phyloP scores from a whole-genome alignment of 164 flowering plant genomes.

The Tinospora cordifolia region DNA sequence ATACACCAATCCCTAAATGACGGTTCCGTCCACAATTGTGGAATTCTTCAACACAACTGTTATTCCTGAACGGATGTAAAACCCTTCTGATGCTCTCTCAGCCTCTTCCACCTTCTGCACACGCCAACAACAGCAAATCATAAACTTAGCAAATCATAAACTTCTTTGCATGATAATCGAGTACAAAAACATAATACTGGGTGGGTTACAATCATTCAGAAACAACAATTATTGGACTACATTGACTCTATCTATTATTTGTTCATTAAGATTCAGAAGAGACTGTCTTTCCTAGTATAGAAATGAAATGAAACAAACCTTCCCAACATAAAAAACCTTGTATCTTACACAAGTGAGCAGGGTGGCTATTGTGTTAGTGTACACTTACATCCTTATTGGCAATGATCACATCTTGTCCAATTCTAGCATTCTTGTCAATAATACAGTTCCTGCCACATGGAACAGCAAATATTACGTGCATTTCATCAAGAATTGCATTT shows the following conservation, averaged over 20 bases:
- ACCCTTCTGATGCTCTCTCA: slow-evolving; percentile 68
- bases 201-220: no score
- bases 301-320: background rate
- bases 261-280: no score
- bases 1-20: slow-evolving; percentile 20
- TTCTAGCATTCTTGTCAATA: slow-evolving; percentile 94
- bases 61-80: slow-evolving; percentile 82
- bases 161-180: background rate
- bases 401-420: slow-evolving; percentile 75
- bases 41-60: slow-evolving; percentile 72
- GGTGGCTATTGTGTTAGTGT: background rate
- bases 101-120: slow-evolving; percentile 83
- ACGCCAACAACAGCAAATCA: slow-evolving; percentile 6
- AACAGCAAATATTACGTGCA: background rate
- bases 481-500: no score
- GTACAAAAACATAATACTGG: no score
- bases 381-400: slow-evolving; percentile 64
- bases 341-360: background rate
- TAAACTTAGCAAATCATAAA: background rate
- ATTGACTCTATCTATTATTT: no score
- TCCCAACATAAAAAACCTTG: no score
- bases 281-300: no score
- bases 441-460: slow-evolving; percentile 66
- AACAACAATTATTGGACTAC: no score
- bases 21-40: slow-evolving; percentile 68